Conservation (phyloP, 2,329 filamentous ascomycete genomes). For the Proliferodiscus dingleyae region DNA sequence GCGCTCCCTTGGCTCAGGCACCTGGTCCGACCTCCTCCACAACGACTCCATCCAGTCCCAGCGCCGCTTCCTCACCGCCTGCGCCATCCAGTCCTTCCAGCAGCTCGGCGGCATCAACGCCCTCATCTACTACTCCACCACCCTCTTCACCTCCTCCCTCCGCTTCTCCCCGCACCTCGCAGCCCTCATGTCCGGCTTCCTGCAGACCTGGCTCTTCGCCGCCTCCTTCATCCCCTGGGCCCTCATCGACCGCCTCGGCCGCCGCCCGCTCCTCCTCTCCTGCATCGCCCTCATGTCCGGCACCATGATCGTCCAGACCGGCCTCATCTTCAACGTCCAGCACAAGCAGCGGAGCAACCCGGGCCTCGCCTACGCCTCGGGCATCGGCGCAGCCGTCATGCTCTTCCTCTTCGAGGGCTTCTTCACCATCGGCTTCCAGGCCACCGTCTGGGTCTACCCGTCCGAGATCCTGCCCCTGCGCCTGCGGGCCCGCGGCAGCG, state of each 20-base stretch:
- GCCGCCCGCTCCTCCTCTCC: slow-evolving; percentile 62
- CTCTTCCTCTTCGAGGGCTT: slow-evolving; percentile 58
- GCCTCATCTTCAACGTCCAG: slow-evolving; percentile 39
- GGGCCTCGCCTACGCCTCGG: slow-evolving; percentile 29
- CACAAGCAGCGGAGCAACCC: slow-evolving; percentile 34
- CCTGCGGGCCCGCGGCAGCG: slow-evolving; percentile 30
- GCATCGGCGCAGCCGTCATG: slow-evolving; percentile 41
- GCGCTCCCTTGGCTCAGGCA: slow-evolving; percentile 31
- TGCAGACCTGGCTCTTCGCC: slow-evolving; percentile 44
- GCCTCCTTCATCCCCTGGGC: slow-evolving; percentile 37
- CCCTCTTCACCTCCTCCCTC: slow-evolving; percentile 43
- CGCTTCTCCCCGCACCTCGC: slow-evolving; percentile 40
- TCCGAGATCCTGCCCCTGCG: slow-evolving; percentile 54
- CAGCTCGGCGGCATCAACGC: slow-evolving; percentile 42
- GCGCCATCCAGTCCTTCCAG: slow-evolving; percentile 46
- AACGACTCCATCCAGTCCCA: slow-evolving; percentile 38
- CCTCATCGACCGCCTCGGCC: slow-evolving; percentile 52
- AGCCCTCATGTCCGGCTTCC: slow-evolving; percentile 47
- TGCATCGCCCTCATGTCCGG: slow-evolving; percentile 38
- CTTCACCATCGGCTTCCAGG: slow-evolving; percentile 56
- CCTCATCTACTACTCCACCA: slow-evolving; percentile 39
- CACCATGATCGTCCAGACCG: slow-evolving; percentile 39
- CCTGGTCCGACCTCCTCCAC: slow-evolving; percentile 23
- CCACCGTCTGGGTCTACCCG: slow-evolving; percentile 57
- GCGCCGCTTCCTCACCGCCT: slow-evolving; percentile 45